A percentile compares a stretch with the other conserved stretches of the same genome.
phyloP scores from a whole-genome alignment of 495 filamentous ascomycete species.

The Aspergillus diversus region DNA sequence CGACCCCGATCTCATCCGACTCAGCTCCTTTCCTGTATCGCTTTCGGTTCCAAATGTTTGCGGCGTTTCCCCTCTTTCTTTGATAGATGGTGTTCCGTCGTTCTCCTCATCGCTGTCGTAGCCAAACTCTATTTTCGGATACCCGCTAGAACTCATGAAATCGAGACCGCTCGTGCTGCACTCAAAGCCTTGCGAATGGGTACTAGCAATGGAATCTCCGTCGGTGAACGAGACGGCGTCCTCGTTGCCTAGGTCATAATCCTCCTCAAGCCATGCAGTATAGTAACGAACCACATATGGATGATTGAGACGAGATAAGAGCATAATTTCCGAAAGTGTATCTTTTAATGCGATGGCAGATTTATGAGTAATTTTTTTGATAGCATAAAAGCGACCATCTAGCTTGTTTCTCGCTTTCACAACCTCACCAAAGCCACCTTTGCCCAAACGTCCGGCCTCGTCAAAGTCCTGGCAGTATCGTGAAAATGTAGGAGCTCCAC shows the following conservation, averaged over 20 bases:
- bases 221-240: constrained; percentile 62
- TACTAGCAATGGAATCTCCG: constrained; percentile 43
- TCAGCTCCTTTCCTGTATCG: constrained; percentile 33
- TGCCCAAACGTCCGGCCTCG: constrained; percentile 84
- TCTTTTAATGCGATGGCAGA: constrained; percentile 79
- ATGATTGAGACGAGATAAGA: constrained; percentile 90
- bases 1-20: constrained; percentile 42
- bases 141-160: constrained; percentile 88
- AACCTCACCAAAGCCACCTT: constrained; percentile 96
- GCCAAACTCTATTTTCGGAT: constrained; percentile 78
- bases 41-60: constrained; percentile 34
- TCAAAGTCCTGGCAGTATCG: constrained; percentile 87
- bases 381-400: constrained; percentile 89
- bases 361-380: constrained; percentile 92
- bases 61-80: constrained; percentile 27
- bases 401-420: constrained; percentile 93
- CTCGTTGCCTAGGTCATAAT: constrained; percentile 58
- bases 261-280: constrained; percentile 90
- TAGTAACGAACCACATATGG: constrained; percentile 96
- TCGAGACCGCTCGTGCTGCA: constrained; percentile 83
- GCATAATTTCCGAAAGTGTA: constrained; percentile 86
- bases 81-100: constrained; percentile 39
- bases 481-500: constrained; percentile 52
- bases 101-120: constrained; percentile 69
- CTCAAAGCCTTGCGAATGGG: constrained; percentile 63